Evolutionary conservation across 345 rosid genomes (phyloP).

Genomic region (Eucalyptus victrix): DNA sequence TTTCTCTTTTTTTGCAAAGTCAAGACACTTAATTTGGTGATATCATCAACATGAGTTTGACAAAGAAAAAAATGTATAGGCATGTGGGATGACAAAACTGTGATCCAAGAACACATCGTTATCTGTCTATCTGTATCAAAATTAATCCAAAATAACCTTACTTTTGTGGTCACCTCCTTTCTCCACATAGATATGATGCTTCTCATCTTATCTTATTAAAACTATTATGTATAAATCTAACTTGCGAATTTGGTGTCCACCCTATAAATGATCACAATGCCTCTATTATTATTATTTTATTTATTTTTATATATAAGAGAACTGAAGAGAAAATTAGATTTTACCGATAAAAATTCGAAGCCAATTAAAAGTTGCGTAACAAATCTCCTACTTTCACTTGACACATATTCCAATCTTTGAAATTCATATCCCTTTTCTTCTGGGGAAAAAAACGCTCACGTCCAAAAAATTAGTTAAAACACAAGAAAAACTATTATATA

Average conservation of each 20-base stretch:
- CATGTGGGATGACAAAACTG: not conserved
- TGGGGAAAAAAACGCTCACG: not conserved
- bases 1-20: not conserved
- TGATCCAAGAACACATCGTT: not conserved
- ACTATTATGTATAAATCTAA: not conserved
- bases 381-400: not conserved
- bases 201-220: not conserved
- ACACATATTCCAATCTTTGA: not conserved
- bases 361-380: not conserved
- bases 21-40: not conserved
- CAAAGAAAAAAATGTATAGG: not conserved
- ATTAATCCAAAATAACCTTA: not conserved
- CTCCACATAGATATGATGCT: not conserved
- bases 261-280: not conserved
- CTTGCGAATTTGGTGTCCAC: not conserved
- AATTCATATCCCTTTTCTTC: not conserved
- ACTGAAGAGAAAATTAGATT: not conserved
- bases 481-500: not conserved
- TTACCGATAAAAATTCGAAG: not conserved
- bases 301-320: not conserved
- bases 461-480: not conserved
- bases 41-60: not conserved
- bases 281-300: too few species aligned
- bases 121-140: not conserved
- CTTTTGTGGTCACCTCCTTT: not conserved